Conservation (phyloP, 1,284 basidiomycete genomes). For the Cystobasidium pallidum region DNA sequence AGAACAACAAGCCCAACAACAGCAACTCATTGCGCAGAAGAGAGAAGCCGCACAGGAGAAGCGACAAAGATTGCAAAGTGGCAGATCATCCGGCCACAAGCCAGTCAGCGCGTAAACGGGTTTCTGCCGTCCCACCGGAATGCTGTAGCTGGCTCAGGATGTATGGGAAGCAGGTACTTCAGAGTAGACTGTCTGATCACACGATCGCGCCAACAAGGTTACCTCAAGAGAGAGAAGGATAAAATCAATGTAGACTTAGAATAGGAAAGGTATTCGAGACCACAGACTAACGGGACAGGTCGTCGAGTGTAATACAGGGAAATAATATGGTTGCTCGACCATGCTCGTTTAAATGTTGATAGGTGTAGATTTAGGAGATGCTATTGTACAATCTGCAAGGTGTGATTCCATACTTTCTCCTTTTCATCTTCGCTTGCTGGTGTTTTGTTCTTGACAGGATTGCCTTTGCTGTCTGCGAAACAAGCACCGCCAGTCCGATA, state of each 20-base stretch:
- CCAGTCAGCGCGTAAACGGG: constrained; percentile 14
- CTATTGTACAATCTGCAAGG: constrained; percentile 9
- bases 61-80: constrained; percentile 1
- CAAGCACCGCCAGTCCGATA: constrained; percentile 23
- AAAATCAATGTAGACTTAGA: too few species aligned
- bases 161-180: too few species aligned
- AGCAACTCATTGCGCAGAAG: constrained; percentile 29
- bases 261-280: too few species aligned
- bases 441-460: constrained; percentile 19
- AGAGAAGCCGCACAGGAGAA: constrained; percentile 15
- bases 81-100: neutral
- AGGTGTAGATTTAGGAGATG: neutral
- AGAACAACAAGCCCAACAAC: constrained; percentile 11
- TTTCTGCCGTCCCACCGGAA: too few species aligned
- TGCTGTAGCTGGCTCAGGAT: too few species aligned
- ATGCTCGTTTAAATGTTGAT: neutral
- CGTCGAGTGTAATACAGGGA: too few species aligned
- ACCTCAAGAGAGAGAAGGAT: neutral
- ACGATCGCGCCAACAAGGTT: neutral
- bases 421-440: constrained; percentile 19
- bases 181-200: neutral
- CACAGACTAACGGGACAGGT: too few species aligned
- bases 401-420: constrained; percentile 27
- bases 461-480: constrained; percentile 22
- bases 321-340: neutral